Conservation (phyloP, 2,329 filamentous ascomycete genomes). For the Zymoseptoria brevis region DNA sequence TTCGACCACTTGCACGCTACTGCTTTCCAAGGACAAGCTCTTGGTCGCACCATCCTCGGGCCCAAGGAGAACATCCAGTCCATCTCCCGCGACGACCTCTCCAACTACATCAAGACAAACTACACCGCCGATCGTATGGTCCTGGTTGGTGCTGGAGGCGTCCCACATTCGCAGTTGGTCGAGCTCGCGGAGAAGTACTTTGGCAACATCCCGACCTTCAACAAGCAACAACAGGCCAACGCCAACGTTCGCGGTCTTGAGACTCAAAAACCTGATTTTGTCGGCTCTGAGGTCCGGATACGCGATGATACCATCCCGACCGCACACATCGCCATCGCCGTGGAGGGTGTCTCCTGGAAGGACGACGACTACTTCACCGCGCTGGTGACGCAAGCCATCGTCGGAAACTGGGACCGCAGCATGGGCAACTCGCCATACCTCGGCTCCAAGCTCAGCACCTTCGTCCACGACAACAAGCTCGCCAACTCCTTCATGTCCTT, state of each 20-base stretch:
- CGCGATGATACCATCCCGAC: constrained; percentile 94
- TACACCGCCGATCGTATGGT: constrained; percentile 99
- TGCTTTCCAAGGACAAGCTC: constrained; percentile 90
- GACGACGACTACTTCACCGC: constrained; percentile 99
- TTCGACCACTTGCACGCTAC: constrained; percentile 99
- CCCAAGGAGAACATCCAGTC: constrained; percentile 97
- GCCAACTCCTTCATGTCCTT: constrained; percentile 99
- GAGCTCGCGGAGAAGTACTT: constrained; percentile 97
- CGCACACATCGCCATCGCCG: constrained; percentile 95
- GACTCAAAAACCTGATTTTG: constrained; percentile 75
- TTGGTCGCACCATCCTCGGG: constrained; percentile 95
- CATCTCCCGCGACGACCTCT: constrained; percentile 84
- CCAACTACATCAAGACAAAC: constrained; percentile 98
- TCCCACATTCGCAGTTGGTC: constrained; percentile 90
- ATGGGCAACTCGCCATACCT: constrained; percentile 97
- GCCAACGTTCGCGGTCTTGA: constrained; percentile 65
- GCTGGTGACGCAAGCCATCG: constrained; percentile 93
- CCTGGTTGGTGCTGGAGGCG: constrained; percentile 86
- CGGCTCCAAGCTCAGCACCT: constrained; percentile 94
- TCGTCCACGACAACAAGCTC: constrained; percentile 87
- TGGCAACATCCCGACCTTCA: constrained; percentile 64
- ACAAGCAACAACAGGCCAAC: constrained; percentile 66
- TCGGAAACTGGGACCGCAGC: constrained; percentile 98
- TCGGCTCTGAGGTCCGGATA: constrained; percentile 91
- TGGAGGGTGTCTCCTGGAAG: constrained; percentile 99